phyloP scores from a whole-genome alignment of 2,329 filamentous ascomycete genomes.

The Drechslerella stenobrocha region DNA sequence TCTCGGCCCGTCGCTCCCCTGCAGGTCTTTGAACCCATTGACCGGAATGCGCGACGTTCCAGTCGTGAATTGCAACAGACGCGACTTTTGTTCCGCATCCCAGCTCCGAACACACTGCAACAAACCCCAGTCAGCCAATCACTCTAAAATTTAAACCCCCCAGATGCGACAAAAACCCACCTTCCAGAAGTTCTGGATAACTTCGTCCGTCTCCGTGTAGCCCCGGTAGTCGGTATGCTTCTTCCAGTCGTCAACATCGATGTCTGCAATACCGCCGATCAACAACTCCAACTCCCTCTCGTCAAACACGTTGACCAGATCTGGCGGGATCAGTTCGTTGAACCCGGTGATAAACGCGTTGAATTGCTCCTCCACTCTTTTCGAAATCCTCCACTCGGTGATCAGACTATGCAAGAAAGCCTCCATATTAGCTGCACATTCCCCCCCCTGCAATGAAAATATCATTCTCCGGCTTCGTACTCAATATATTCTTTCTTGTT shows the following conservation, averaged over 20 bases:
- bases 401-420: slow-evolving; percentile 65
- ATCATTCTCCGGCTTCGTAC: slow-evolving; percentile 58
- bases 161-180: slow-evolving; percentile 54
- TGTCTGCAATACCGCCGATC: slow-evolving; percentile 99
- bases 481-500: slow-evolving; percentile 99
- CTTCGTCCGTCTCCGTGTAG: slow-evolving; percentile 95
- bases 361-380: slow-evolving; percentile 97
- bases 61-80: slow-evolving; percentile 93
- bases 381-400: slow-evolving; percentile 99
- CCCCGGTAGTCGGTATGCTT: slow-evolving; percentile 99
- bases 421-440: not conserved
- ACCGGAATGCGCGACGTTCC: slow-evolving; percentile 97
- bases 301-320: slow-evolving; percentile 97
- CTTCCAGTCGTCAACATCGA: slow-evolving; percentile 99
- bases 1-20: slow-evolving; percentile 92
- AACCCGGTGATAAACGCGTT: slow-evolving; percentile 96
- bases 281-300: slow-evolving; percentile 94
- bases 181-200: slow-evolving; percentile 99
- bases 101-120: slow-evolving; percentile 76
- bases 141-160: not conserved
- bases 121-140: slow-evolving; percentile 51
- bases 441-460: slow-evolving; percentile 8
- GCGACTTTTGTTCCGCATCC: slow-evolving; percentile 98
- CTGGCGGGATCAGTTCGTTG: slow-evolving; percentile 93
- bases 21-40: slow-evolving; percentile 98